Evolutionary conservation across 148 eudicot genomes (phyloP), one percentile per base, ranked within the genome.

Genomic region (Fallopia convolvulus): DNA sequence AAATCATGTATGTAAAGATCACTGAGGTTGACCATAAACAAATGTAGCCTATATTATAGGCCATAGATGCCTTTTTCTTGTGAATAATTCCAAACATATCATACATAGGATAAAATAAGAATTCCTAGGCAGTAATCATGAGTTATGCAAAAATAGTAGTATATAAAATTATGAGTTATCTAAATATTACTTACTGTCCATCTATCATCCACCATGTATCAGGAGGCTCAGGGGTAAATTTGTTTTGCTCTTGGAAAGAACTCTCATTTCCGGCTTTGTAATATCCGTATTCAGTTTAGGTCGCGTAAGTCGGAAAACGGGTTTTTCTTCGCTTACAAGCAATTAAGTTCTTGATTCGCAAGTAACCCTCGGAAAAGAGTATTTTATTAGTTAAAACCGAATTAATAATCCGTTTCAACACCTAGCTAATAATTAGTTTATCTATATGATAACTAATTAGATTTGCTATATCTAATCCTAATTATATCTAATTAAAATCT

Each of bases 181-280:
- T 3, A 41, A 63, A 39, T 44, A 65, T 48, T 66, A 85, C 88
- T 80, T 78, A 85, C 87, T 70, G 81, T 80, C 85, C 87, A 68
- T 85, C 87, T 75, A 80, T 83, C 32, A 85, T 80, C 82, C 82
- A 76, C 55, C 81, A 80, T 32, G 82, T 52, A 61, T 74, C 87
- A 66, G 68, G 74, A 36, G 26, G 74, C 74, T 80, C 83, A n/a
- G 86, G 39, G 49, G 53, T 50, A 46, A 74, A 74, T 36, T 74
- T 49, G 48, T 85, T 72, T 30, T 85, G 81, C 17, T 79, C 81
- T 61, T 40, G 77, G 70, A 75, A 77, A 11, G 84, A 76, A 75
- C 50, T 80, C 68, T 50, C 75, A 61, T 75, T 73, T 10, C 55
- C 3, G 32, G 75, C 32, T 20, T 48, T 44, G n/a, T n/a, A n/a